Percentiles rank a stretch among this genome's conserved stretches.
Conservation (phyloP, 768 basidiomycete genomes). For the Leccinum broughii region DNA sequence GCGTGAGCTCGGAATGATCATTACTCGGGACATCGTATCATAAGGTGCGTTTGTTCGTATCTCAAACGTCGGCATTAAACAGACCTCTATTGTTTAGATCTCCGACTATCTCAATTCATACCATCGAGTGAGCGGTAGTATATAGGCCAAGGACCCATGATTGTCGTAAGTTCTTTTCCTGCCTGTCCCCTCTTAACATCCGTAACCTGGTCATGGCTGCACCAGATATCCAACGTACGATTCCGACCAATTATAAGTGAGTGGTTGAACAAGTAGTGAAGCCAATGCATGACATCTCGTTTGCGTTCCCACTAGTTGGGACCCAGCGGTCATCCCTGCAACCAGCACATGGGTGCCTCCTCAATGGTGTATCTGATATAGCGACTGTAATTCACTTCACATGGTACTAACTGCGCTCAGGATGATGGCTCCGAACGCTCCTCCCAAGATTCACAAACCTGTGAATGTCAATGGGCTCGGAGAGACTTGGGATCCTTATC, state of each 20-base stretch:
- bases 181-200: neutral
- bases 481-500: slow-evolving; percentile 24
- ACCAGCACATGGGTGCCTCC: slow-evolving; percentile 30
- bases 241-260: slow-evolving; percentile 20
- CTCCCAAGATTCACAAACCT: neutral
- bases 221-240: slow-evolving; percentile 20
- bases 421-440: slow-evolving; percentile 21
- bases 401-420: slow-evolving; percentile 2
- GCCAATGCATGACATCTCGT: slow-evolving; percentile 1
- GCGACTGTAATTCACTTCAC: neutral
- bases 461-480: slow-evolving; percentile 22
- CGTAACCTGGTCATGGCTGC: slow-evolving; percentile 19
- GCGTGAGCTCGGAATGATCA: neutral
- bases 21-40: neutral
- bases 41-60: neutral
- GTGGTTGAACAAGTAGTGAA: neutral
- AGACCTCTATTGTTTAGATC: neutral
- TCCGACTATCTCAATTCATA: neutral
- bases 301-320: slow-evolving; percentile 17
- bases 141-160: neutral
- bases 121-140: neutral
- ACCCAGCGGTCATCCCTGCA: slow-evolving; percentile 24
- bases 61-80: neutral
- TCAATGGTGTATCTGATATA: slow-evolving; percentile 16
- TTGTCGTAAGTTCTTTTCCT: neutral